phyloP scores from a whole-genome alignment of 805 yeast genomes.

The Zygosaccharomyces kombuchaensis region DNA sequence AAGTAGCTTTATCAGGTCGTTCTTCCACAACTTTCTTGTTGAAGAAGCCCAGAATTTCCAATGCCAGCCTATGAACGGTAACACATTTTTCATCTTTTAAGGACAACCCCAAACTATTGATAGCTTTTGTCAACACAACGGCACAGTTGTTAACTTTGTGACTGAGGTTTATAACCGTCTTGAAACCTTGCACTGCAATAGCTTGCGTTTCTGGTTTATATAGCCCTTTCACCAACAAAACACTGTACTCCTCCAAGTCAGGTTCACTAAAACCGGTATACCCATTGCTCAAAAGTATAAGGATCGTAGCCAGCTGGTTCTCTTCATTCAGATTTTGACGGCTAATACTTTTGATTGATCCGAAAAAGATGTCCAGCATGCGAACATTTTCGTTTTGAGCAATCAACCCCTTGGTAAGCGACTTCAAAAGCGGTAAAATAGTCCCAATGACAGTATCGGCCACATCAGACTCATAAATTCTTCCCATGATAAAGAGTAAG shows the following conservation, averaged over 20 bases:
- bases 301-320: slow-evolving; percentile 41
- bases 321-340: slow-evolving; percentile 24
- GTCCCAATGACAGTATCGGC: slow-evolving; percentile 46
- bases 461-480: slow-evolving; percentile 44
- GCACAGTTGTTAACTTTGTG: slow-evolving; percentile 31
- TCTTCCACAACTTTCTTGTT: slow-evolving; percentile 36
- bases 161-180: slow-evolving; percentile 42
- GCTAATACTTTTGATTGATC: slow-evolving; percentile 31
- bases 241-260: slow-evolving; percentile 38
- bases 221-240: slow-evolving; percentile 37
- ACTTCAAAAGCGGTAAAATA: slow-evolving; percentile 48
- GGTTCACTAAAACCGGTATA: slow-evolving; percentile 31
- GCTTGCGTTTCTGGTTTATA: slow-evolving; percentile 35
- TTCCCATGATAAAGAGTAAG: slow-evolving; percentile 56
- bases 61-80: slow-evolving; percentile 4
- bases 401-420: slow-evolving; percentile 36
- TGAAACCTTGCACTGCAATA: slow-evolving; percentile 57
- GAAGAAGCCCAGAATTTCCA: slow-evolving; percentile 38
- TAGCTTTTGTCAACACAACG: slow-evolving; percentile 39
- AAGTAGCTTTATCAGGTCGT: background rate
- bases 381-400: slow-evolving; percentile 26
- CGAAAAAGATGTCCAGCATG: slow-evolving; percentile 38
- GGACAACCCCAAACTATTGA: slow-evolving; percentile 42
- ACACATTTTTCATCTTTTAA: slow-evolving; percentile 9
- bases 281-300: slow-evolving; percentile 40